Evolutionary conservation across 352 stramenopile genomes (phyloP).

Genomic region (Peronospora destructor): DNA sequence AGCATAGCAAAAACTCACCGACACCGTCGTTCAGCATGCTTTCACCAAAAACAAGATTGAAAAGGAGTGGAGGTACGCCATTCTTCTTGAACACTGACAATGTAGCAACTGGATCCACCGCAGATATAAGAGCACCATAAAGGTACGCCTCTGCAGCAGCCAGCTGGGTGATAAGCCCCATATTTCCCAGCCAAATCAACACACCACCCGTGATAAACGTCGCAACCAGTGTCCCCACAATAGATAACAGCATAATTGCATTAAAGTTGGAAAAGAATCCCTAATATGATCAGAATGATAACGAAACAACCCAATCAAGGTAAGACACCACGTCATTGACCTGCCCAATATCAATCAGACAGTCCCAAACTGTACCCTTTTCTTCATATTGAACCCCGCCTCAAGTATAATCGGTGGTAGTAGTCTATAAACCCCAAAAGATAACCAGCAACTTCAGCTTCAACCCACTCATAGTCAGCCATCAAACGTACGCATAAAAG

Average conservation of each 20-base stretch:
- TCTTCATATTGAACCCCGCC: slow-evolving; percentile 86
- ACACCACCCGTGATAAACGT: slow-evolving; percentile 77
- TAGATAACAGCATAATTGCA: slow-evolving; percentile 77
- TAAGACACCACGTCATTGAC: slow-evolving; percentile 5
- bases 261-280: slow-evolving; percentile 86
- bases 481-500: slow-evolving; percentile 61
- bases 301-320: slow-evolving; percentile 3
- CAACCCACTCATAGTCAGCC: background rate
- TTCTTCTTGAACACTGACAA: slow-evolving; percentile 92
- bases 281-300: slow-evolving; percentile 19
- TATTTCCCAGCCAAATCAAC: slow-evolving; percentile 66
- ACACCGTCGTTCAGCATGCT: slow-evolving; percentile 93
- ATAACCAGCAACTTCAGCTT: background rate
- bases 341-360: background rate
- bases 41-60: slow-evolving; percentile 95
- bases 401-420: slow-evolving; percentile 82
- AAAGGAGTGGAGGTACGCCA: slow-evolving; percentile 78
- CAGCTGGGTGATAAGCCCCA: slow-evolving; percentile 68
- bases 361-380: slow-evolving; percentile 39
- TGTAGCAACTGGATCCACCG: slow-evolving; percentile 90
- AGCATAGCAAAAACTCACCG: slow-evolving; percentile 32
- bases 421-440: slow-evolving; percentile 21
- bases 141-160: slow-evolving; percentile 85
- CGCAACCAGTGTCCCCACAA: slow-evolving; percentile 69
- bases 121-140: slow-evolving; percentile 90